phyloP scores from a whole-genome alignment of 345 rosid species.

The Citrus glauca region DNA sequence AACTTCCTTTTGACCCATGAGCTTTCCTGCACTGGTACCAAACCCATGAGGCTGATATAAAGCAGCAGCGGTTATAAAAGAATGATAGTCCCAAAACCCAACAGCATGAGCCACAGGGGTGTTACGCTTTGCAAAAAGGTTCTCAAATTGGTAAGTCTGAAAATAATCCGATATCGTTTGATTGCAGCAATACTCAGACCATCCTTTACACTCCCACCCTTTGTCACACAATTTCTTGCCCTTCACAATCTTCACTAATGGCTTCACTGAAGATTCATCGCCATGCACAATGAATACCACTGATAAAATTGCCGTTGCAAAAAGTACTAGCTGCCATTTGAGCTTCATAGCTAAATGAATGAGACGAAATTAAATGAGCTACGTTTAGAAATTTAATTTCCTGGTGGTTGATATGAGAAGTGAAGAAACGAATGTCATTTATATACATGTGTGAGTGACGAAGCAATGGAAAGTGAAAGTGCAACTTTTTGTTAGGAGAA shows the following conservation, averaged over 20 bases:
- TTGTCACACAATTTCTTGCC: constrained; percentile 63
- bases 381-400: background rate
- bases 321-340: constrained; percentile 23
- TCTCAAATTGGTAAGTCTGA: constrained; percentile 74
- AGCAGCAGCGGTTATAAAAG: constrained; percentile 68
- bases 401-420: background rate
- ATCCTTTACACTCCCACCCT: constrained; percentile 81
- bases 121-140: constrained; percentile 61
- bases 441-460: constrained; percentile 5
- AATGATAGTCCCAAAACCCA: constrained; percentile 76
- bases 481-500: constrained; percentile 41
- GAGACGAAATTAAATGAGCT: background rate
- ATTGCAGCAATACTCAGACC: constrained; percentile 64
- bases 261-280: constrained; percentile 37
- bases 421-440: background rate
- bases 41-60: constrained; percentile 66
- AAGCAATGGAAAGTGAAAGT: constrained; percentile 34
- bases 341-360: constrained; percentile 19
- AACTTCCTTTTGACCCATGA: constrained; percentile 53
- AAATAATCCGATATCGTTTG: constrained; percentile 62
- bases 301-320: constrained; percentile 9
- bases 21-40: constrained; percentile 63
- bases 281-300: constrained; percentile 15
- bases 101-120: constrained; percentile 72
- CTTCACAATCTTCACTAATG: constrained; percentile 55